Evolutionary conservation across 225 moss, liverwort and hornwort species (phyloP).

Genomic region (Polytrichum commune): DNA sequence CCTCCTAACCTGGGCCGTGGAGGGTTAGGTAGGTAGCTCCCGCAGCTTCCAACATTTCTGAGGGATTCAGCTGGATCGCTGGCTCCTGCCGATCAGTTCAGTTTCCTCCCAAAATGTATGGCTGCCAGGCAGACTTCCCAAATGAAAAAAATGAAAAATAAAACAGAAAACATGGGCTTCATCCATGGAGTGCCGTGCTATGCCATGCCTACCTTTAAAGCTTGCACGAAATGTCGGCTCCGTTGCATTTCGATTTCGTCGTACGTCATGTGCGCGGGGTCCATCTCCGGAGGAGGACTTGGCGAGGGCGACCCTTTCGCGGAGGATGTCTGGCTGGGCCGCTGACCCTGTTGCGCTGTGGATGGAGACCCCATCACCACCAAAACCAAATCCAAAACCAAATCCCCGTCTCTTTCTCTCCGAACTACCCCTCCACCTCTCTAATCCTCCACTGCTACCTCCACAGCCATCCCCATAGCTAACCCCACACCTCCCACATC

Average conservation of each 20-base stretch:
- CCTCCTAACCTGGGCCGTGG: too few relatives aligned
- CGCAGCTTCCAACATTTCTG: too few relatives aligned
- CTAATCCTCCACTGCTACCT: neutral
- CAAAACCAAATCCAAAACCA: neutral
- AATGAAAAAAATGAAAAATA: too few relatives aligned
- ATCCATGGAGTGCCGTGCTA: too few relatives aligned
- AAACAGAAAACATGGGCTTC: too few relatives aligned
- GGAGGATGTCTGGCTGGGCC: conserved; percentile 3
- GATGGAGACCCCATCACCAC: conserved; percentile 16
- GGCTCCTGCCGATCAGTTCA: too few relatives aligned
- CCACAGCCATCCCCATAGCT: neutral
- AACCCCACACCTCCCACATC: too few relatives aligned
- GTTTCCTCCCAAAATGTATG: too few relatives aligned
- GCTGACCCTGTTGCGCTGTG: neutral
- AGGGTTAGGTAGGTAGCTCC: too few relatives aligned
- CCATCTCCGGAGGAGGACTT: conserved; percentile 22
- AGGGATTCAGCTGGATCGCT: too few relatives aligned
- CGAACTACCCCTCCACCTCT: neutral
- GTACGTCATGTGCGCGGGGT: conserved; percentile 50
- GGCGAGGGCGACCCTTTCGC: neutral
- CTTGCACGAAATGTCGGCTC: conserved; percentile 57
- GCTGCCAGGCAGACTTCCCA: too few relatives aligned
- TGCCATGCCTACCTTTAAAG: conserved; percentile 39
- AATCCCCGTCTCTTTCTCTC: neutral
- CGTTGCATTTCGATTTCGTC: conserved; percentile 72